Percentiles rank a stretch among this genome's conserved stretches.
phyloP scores from a whole-genome alignment of 768 basidiomycete genomes.

The Heimioporus sp. region DNA sequence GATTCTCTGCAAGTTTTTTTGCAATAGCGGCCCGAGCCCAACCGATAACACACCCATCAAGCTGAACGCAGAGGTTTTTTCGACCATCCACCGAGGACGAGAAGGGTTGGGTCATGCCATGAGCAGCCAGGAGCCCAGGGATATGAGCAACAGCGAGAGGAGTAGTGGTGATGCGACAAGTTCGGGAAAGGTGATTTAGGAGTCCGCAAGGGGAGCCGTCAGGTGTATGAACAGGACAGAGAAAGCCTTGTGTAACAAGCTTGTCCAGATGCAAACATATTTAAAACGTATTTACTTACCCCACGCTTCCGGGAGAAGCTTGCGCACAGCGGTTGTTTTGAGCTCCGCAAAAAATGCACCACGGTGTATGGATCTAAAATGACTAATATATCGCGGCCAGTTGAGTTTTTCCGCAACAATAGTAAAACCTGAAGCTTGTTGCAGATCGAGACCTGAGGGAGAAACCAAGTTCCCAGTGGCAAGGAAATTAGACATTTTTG shows the following conservation, averaged over 20 bases:
- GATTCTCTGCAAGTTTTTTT: slow-evolving; percentile 73
- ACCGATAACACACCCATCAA: slow-evolving; percentile 94
- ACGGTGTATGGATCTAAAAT: slow-evolving; percentile 97
- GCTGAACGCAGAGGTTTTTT: slow-evolving; percentile 82
- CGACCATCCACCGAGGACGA: slow-evolving; percentile 77
- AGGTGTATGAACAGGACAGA: slow-evolving; percentile 98
- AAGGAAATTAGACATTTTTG: slow-evolving; percentile 88
- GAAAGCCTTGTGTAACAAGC: slow-evolving; percentile 60
- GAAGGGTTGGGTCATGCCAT: slow-evolving; percentile 95
- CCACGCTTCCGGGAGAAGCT: slow-evolving; percentile 97
- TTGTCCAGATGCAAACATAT: slow-evolving; percentile 2
- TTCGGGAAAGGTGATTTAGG: slow-evolving; percentile 92
- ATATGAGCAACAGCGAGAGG: slow-evolving; percentile 76
- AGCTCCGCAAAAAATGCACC: slow-evolving; percentile 99
- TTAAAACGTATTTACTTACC: slow-evolving; percentile 46
- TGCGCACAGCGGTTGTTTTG: slow-evolving; percentile 96
- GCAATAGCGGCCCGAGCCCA: slow-evolving; percentile 82
- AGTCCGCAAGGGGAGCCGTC: slow-evolving; percentile 98
- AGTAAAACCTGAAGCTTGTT: slow-evolving; percentile 98
- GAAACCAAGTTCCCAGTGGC: slow-evolving; percentile 97
- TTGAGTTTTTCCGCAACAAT: slow-evolving; percentile 99
- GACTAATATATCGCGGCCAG: slow-evolving; percentile 97
- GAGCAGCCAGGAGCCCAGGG: slow-evolving; percentile 73
- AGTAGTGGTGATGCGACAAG: slow-evolving; percentile 85
- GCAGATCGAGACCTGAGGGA: slow-evolving; percentile 92